Conservation (phyloP, 2,329 filamentous ascomycete genomes). For the Ophiostoma ips region DNA sequence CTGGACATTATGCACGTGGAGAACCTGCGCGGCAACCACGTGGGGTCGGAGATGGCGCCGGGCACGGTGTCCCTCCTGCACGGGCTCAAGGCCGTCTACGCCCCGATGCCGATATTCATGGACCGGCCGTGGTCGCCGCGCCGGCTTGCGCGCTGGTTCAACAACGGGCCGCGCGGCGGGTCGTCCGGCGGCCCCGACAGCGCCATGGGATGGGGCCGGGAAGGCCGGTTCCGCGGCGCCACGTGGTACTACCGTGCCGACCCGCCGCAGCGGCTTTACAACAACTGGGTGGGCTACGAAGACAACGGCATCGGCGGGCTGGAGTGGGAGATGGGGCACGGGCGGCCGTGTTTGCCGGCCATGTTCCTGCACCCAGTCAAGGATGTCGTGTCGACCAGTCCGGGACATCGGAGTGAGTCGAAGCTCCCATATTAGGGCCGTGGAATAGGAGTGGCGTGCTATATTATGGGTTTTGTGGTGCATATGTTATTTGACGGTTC, state of each 20-base stretch:
- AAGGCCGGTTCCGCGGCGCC: slow-evolving; percentile 41
- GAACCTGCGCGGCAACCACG: slow-evolving; percentile 57
- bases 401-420: slow-evolving; percentile 28
- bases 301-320: slow-evolving; percentile 40
- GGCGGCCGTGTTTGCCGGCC: slow-evolving; percentile 43
- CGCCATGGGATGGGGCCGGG: slow-evolving; percentile 45
- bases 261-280: slow-evolving; percentile 43
- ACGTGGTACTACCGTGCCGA: slow-evolving; percentile 49
- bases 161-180: slow-evolving; percentile 40
- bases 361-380: slow-evolving; percentile 48
- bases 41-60: slow-evolving; percentile 70
- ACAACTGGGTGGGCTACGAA: slow-evolving; percentile 49
- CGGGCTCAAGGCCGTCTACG: slow-evolving; percentile 65
- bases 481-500: too few relatives aligned
- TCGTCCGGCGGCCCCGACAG: slow-evolving; percentile 37
- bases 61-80: slow-evolving; percentile 61
- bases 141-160: slow-evolving; percentile 44
- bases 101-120: slow-evolving; percentile 66
- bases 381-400: slow-evolving; percentile 37
- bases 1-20: slow-evolving; percentile 68
- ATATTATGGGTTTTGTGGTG: too few relatives aligned
- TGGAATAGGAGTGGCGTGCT: too few relatives aligned
- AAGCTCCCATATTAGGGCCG: slow-evolving; percentile 22
- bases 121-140: slow-evolving; percentile 54
- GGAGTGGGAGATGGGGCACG: slow-evolving; percentile 41